A percentile compares a stretch with the other conserved stretches of the same genome.
These are phyloP conservation scores for Cucumis melo DNA, from an alignment of 306 rosid genomes.

Conservation along the genomic window DNA sequence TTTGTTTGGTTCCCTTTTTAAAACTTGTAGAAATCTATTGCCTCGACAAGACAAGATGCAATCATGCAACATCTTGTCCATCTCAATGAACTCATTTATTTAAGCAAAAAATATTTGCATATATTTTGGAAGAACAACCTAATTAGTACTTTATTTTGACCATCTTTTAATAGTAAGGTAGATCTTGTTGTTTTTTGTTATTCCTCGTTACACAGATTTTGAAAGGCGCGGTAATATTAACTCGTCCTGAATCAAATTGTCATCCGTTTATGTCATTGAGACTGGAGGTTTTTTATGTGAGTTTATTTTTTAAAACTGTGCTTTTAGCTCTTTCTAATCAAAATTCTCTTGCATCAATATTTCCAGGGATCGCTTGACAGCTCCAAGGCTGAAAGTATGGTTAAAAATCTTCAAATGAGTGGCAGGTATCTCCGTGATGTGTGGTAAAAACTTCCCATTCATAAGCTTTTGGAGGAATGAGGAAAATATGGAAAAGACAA, in stretches of 20 bases:
- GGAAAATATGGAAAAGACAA: not conserved
- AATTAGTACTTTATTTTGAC: not conserved
- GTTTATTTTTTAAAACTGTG: not conserved
- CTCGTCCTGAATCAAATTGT: not conserved
- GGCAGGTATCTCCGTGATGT: slow-evolving; percentile 95
- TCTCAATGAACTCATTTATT: not conserved
- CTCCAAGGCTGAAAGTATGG: slow-evolving; percentile 87
- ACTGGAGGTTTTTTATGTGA: not conserved
- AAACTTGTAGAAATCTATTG: not conserved
- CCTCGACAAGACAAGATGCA: not conserved
- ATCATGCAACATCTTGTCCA: not conserved
- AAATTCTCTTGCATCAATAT: not conserved
- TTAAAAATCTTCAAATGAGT: slow-evolving; percentile 75
- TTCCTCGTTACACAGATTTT: not conserved
- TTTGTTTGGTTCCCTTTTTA: not conserved
- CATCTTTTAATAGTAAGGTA: not conserved
- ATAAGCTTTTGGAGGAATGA: not conserved
- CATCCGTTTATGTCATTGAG: not conserved
- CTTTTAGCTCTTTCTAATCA: not conserved
- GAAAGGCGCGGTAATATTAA: not conserved
- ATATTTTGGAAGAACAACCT: not conserved
- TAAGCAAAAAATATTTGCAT: not conserved
- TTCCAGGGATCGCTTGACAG: slow-evolving; percentile 77
- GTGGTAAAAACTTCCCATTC: slow-evolving; percentile 29
- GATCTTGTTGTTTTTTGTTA: not conserved